Evolutionary conservation across 345 rosid species (phyloP), one percentile per base, ranked within the genome.

Genomic region (Leavenworthia alabamica): DNA sequence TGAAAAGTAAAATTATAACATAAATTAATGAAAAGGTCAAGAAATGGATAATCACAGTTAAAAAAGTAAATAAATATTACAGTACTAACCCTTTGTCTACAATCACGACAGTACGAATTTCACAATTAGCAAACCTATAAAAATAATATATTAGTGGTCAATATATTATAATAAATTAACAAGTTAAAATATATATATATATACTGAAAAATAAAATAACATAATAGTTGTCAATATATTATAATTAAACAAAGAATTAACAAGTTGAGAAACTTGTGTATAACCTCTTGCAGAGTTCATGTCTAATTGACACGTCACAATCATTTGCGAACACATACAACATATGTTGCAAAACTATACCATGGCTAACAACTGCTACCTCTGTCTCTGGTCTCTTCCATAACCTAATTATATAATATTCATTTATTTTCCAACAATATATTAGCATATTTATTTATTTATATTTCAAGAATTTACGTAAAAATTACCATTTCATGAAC

Each of bases 361-460:
- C 77, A 56, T 68, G 77, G 45, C 77, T 73, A 6, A 73, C 77
- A 55, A 68, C 56, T 33, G 69, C 77, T 2, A 73, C 73, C 42
- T 73, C 77, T 27, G 56, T 73, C 70, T 73, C 77, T 62, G 63
- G 49, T 52, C 77, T 61, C 27, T 60, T 73, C 77, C 73, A 73
- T 42, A 73, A 62, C 77, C 77, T 73, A 6, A 15, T 2, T 28
- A 22, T 1, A 71, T 3, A 40, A 33, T 24, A 56, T 12, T 63
- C 29, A 46, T 46, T 17, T 37, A 4, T 24, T 54, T 1, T 54
- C 8, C 27, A 23, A 6, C 48, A 24, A 15, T 44, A 62, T 22
- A 29, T 48, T n/a, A n/a, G 22, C 1, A 12, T 27, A 10, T 31
- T 2, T n/a, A n/a, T n/a, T 45, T 19, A 29, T 28, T 14, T 20